phyloP scores from a whole-genome alignment of 441 rosid species.

The Sinapis alba region DNA sequence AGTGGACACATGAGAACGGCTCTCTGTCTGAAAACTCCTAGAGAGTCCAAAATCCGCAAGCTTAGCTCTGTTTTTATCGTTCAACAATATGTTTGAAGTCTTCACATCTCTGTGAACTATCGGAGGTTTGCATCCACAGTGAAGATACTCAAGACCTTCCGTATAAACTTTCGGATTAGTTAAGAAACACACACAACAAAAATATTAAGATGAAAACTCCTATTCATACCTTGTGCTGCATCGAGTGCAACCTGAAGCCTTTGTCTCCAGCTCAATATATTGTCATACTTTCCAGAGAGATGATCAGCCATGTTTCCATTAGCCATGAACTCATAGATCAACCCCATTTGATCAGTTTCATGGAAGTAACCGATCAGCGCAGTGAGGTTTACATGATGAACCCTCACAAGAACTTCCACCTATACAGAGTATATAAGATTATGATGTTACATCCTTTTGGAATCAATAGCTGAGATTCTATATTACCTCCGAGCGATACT shows the following conservation, averaged over 20 bases:
- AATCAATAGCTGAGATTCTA: constrained; percentile 10
- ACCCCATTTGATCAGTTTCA: constrained; percentile 34
- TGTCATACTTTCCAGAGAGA: constrained; percentile 36
- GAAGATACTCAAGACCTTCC: constrained; percentile 55
- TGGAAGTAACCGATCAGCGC: constrained; percentile 44
- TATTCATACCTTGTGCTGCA: constrained; percentile 51
- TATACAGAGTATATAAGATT: neutral
- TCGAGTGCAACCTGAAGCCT: constrained; percentile 42
- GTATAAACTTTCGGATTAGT: too few relatives aligned
- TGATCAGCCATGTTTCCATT: constrained; percentile 41
- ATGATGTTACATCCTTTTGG: too few relatives aligned
- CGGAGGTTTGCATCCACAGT: constrained; percentile 46
- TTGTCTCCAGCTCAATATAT: constrained; percentile 35
- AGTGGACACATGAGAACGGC: constrained; percentile 30
- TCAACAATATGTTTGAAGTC: constrained; percentile 44
- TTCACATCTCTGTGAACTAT: constrained; percentile 51
- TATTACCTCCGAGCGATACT: constrained; percentile 44
- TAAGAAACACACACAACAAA: too few relatives aligned
- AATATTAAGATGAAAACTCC: too few relatives aligned
- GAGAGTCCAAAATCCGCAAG: constrained; percentile 62
- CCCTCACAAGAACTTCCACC: constrained; percentile 46
- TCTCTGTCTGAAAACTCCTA: constrained; percentile 32
- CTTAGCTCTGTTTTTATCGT: constrained; percentile 42
- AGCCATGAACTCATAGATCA: constrained; percentile 50
- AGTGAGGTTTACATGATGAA: constrained; percentile 44